phyloP scores from a whole-genome alignment of 441 rosid species.

The Corymbia citriodora region DNA sequence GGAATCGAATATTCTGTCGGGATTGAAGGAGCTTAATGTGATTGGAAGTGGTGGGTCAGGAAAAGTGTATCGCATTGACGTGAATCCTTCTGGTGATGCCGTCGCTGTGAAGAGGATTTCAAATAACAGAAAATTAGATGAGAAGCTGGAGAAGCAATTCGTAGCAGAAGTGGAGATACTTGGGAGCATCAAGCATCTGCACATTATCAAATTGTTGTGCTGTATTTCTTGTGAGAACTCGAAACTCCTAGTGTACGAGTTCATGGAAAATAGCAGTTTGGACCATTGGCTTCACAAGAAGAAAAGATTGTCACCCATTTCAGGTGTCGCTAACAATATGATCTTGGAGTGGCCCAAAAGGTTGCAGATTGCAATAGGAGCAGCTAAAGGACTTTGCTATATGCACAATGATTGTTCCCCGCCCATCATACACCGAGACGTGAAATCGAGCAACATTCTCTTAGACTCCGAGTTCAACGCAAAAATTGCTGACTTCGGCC shows the following conservation, averaged over 20 bases:
- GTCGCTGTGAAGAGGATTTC: conserved; percentile 48
- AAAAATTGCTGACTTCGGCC: no score
- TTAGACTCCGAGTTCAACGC: no score
- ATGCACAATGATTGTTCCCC: no score
- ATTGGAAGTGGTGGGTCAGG: conserved; percentile 65
- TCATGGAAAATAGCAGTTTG: conserved; percentile 43
- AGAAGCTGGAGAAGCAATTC: conserved; percentile 37
- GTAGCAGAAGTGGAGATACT: conserved; percentile 42
- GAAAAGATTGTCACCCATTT: conserved; percentile 1
- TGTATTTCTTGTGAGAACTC: conserved; percentile 34
- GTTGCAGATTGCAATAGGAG: neutral
- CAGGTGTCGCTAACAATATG: neutral
- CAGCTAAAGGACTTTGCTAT: no score
- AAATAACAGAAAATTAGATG: conserved; percentile 27
- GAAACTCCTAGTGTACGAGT: conserved; percentile 50
- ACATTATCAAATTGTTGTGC: conserved; percentile 51
- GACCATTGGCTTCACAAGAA: conserved; percentile 38
- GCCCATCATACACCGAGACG: no score
- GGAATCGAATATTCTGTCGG: conserved; percentile 14
- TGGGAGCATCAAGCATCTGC: conserved; percentile 35
- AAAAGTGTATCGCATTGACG: conserved; percentile 28
- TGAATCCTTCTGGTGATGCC: conserved; percentile 4
- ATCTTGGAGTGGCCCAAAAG: conserved; percentile 37
- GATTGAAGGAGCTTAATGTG: conserved; percentile 20
- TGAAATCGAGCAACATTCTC: no score